These are phyloP conservation scores for Pleurotus sapidus DNA, from an alignment of 768 basidiomycete species.

Conservation along the genomic window DNA sequence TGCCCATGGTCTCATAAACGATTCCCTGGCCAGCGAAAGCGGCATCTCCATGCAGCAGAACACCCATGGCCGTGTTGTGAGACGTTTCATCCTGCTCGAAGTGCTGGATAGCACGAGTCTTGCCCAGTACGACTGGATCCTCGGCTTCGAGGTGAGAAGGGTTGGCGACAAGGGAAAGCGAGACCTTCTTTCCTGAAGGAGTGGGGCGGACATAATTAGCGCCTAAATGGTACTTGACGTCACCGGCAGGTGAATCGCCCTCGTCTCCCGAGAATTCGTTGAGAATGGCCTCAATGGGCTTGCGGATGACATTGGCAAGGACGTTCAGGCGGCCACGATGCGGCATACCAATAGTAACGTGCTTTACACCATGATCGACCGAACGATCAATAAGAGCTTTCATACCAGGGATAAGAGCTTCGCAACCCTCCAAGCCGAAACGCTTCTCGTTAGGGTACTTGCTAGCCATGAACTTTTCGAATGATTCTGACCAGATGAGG, in stretches of 20 bases:
- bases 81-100: constrained; percentile 82
- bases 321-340: constrained; percentile 99
- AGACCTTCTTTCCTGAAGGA: constrained; percentile 96
- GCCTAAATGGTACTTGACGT: constrained; percentile 99
- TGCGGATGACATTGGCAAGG: constrained; percentile 96
- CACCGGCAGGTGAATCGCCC: constrained; percentile 78
- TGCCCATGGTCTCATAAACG: constrained; percentile 99
- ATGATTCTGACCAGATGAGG: constrained; percentile 99
- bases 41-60: constrained; percentile 96
- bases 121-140: constrained; percentile 97
- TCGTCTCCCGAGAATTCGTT: constrained; percentile 91
- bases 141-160: constrained; percentile 97
- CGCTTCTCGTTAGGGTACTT: constrained; percentile 99
- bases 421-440: constrained; percentile 98
- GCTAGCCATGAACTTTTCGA: constrained; percentile 97
- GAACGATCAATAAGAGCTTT: constrained; percentile 99
- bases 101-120: constrained; percentile 96
- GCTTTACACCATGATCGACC: constrained; percentile 93
- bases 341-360: constrained; percentile 98
- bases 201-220: constrained; percentile 99
- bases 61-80: constrained; percentile 88
- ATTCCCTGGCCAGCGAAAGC: constrained; percentile 98
- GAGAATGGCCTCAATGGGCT: constrained; percentile 96
- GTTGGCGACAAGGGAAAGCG: constrained; percentile 96
- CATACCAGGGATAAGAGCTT: constrained; percentile 98